phyloP scores from a whole-genome alignment of 768 basidiomycete species.

The Rhizopogon vesiculosus region DNA sequence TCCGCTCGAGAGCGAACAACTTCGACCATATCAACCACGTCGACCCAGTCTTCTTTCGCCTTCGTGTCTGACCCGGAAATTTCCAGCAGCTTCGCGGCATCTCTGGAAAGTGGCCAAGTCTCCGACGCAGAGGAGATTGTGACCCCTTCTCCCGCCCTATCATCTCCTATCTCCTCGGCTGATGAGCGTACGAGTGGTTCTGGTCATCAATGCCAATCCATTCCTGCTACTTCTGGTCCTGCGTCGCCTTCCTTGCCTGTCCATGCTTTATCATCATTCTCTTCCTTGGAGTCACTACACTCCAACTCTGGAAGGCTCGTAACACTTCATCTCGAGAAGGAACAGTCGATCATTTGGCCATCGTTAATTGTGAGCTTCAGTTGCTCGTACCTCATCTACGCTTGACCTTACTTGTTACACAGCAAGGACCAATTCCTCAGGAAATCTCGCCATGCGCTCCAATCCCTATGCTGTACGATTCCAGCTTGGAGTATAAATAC shows the following conservation, averaged over 20 bases:
- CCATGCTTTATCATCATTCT: slow-evolving; percentile 64
- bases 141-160: slow-evolving; percentile 50
- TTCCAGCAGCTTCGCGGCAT: slow-evolving; percentile 80
- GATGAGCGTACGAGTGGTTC: slow-evolving; percentile 36
- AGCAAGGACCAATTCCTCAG: slow-evolving; percentile 56
- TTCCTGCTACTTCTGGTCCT: slow-evolving; percentile 43
- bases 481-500: slow-evolving; percentile 52
- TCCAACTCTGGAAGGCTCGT: slow-evolving; percentile 60
- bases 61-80: slow-evolving; percentile 82
- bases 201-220: slow-evolving; percentile 12
- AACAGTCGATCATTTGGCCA: slow-evolving; percentile 78
- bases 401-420: background rate
- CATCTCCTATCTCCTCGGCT: slow-evolving; percentile 59
- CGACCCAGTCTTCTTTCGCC: slow-evolving; percentile 78
- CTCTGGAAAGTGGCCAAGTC: slow-evolving; percentile 66
- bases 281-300: slow-evolving; percentile 71
- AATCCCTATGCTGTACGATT: slow-evolving; percentile 49
- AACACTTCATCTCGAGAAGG: slow-evolving; percentile 79
- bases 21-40: slow-evolving; percentile 69
- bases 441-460: slow-evolving; percentile 48
- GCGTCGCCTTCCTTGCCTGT: slow-evolving; percentile 53
- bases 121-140: slow-evolving; percentile 69
- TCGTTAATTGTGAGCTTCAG: slow-evolving; percentile 52
- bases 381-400: no score
- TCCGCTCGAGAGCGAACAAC: slow-evolving; percentile 68